phyloP scores from a whole-genome alignment of 192 early-diverging fungal species.

The Mortierella antarctica region DNA sequence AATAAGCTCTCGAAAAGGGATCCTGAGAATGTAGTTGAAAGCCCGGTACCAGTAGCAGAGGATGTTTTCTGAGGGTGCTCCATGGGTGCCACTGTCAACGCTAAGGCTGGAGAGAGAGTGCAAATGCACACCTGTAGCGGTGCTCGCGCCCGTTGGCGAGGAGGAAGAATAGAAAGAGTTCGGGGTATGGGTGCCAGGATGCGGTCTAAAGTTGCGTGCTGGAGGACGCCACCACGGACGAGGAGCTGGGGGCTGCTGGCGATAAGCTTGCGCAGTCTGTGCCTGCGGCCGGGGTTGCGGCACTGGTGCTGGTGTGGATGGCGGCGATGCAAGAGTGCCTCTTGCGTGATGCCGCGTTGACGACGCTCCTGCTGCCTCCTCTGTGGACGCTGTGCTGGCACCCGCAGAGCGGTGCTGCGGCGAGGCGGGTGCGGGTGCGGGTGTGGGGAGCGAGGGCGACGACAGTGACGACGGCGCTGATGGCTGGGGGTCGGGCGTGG shows the following conservation, averaged over 20 bases:
- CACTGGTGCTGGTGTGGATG: neutral
- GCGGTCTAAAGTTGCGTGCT: constrained; percentile 32
- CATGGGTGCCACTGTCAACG: neutral
- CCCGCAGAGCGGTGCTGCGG: neutral
- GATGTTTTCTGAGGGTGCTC: constrained; percentile 11
- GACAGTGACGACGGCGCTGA: too few relatives aligned
- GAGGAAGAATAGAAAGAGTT: neutral
- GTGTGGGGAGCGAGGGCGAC: too few relatives aligned
- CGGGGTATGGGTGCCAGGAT: constrained; percentile 25
- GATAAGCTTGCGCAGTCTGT: neutral
- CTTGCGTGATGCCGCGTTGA: neutral
- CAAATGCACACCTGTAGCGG: neutral
- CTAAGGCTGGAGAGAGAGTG: too few relatives aligned
- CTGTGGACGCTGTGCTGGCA: neutral
- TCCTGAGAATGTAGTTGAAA: constrained; percentile 34
- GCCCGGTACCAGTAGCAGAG: constrained; percentile 26
- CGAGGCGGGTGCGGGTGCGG: neutral
- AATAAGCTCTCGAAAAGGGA: constrained; percentile 42
- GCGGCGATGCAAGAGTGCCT: neutral
- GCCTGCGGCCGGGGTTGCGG: neutral
- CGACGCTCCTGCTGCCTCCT: neutral
- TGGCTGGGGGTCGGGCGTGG: too few relatives aligned
- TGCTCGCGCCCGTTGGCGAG: constrained; percentile 1
- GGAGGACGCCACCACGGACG: constrained; percentile 50
- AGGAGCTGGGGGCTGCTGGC: neutral